Base-by-base conservation (phyloP, 306 rosid genomes). In the Begonia peltatifolia region DNA sequence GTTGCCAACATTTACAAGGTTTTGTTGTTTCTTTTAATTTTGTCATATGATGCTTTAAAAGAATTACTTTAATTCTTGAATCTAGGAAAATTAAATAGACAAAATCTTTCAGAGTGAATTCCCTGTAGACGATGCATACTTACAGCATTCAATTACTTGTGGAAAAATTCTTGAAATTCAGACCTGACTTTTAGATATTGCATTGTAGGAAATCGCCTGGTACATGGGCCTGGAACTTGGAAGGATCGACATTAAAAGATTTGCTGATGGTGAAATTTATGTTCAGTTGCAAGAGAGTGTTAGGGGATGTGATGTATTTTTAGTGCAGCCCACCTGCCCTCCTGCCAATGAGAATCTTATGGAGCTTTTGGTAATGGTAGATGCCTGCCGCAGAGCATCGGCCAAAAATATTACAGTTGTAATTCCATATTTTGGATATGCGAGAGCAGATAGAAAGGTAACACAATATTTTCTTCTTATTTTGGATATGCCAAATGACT, bases 401-500 rank as follows among this genome's bases (percentile, higher is more conserved):
- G 99, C 99, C 22, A 86, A 87, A 64, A 90, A 70, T 55, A 72
- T 90, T 59, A 90, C 94, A 48, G 99, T 92, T 2, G 99, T 90
- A 14, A 83, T 83, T 74, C 99, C 95, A 10, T 90, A 90, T 70
- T 90, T 90, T 68, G 99, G 99, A 68, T 90, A 90, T 73, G 95
- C 99, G 53, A 78, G 99, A 74, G 94, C 99, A 47, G 94, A 90
- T 66, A 83, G 95, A 75, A 90, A 90, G 95, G 99, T 72, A 73
- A 5, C 38, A 30, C 38, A 30, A 30, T 30, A 30, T 30, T 30
- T 7, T 30, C 38, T 30, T 30, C 38, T 30, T 7, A 30, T 30
- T 30, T 30, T 30, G 7, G 8, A 30, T 30, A 4, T 30, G 8
- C 38, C 38, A 30, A 30, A 30, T 30, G 38, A 6, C 38, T 30